These are phyloP conservation scores for Chenopodium suecicum DNA, from an alignment of 148 eudicot species.

Conservation along the genomic window DNA sequence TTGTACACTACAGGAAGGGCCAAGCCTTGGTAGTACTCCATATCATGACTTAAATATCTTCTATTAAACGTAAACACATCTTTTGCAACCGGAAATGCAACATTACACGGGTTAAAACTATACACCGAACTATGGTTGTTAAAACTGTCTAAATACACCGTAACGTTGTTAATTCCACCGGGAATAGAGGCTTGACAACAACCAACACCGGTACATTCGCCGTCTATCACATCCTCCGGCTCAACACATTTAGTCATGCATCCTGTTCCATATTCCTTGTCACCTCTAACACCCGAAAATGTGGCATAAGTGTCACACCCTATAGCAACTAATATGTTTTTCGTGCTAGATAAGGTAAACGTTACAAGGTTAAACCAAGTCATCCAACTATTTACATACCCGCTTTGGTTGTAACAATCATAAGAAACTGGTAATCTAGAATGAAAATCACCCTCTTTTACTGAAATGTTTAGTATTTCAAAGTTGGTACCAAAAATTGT, in stretches of 20 bases:
- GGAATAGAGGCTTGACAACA: conserved; percentile 17
- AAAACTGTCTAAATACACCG: background rate
- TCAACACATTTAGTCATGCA: conserved; percentile 5
- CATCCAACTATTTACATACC: background rate
- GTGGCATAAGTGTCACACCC: conserved; percentile 14
- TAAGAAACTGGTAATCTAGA: background rate
- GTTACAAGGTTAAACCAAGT: background rate
- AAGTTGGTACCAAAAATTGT: background rate
- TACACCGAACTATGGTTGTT: background rate
- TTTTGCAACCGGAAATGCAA: conserved; percentile 12
- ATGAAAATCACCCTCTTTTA: background rate
- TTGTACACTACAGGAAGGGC: conserved; percentile 15
- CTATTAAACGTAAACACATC: background rate
- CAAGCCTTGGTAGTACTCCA: background rate
- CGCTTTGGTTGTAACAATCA: conserved; percentile 8
- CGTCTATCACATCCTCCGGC: background rate
- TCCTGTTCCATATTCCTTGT: background rate
- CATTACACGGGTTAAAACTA: conserved; percentile 1
- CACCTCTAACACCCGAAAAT: background rate
- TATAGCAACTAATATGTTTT: conserved; percentile 5
- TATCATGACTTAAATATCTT: background rate
- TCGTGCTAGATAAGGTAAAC: background rate
- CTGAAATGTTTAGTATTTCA: background rate
- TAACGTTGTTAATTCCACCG: background rate
- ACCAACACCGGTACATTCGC: conserved; percentile 10